Conservation (phyloP, 352 stramenopile species). For the Phytopythium oedochilum region DNA sequence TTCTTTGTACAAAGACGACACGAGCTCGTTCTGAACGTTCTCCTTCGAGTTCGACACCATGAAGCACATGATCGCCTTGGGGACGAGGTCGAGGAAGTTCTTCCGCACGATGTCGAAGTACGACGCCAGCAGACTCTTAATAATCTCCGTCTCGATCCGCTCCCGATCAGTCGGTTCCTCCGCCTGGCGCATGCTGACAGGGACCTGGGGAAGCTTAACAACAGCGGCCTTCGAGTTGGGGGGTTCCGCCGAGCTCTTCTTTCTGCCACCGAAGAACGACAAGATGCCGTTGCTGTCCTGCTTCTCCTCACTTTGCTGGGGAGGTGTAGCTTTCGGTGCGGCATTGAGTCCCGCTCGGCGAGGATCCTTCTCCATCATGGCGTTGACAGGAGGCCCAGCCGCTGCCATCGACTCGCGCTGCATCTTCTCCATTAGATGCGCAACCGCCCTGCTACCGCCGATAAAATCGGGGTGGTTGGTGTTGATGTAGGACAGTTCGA, state of each 20-base stretch:
- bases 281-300: slow-evolving; percentile 57
- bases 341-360: slow-evolving; percentile 21
- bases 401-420: slow-evolving; percentile 79
- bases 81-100: slow-evolving; percentile 99
- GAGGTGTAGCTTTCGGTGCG: not conserved
- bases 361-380: slow-evolving; percentile 46
- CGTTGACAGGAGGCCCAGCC: slow-evolving; percentile 23
- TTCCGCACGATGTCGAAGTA: slow-evolving; percentile 99
- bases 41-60: slow-evolving; percentile 94
- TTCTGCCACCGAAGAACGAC: slow-evolving; percentile 74
- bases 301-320: slow-evolving; percentile 30
- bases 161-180: slow-evolving; percentile 95
- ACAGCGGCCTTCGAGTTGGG: slow-evolving; percentile 48
- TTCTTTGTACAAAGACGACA: slow-evolving; percentile 96
- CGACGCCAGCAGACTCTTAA: slow-evolving; percentile 95
- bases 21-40: slow-evolving; percentile 97
- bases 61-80: slow-evolving; percentile 99
- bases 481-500: slow-evolving; percentile 99
- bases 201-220: slow-evolving; percentile 95
- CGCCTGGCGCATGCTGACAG: slow-evolving; percentile 94
- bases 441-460: slow-evolving; percentile 92
- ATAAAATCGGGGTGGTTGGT: slow-evolving; percentile 99
- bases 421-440: slow-evolving; percentile 94
- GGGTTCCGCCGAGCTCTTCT: slow-evolving; percentile 35
- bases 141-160: slow-evolving; percentile 97